Evolutionary conservation across 345 rosid genomes (phyloP).

Genomic region (Aquilaria malaccensis): DNA sequence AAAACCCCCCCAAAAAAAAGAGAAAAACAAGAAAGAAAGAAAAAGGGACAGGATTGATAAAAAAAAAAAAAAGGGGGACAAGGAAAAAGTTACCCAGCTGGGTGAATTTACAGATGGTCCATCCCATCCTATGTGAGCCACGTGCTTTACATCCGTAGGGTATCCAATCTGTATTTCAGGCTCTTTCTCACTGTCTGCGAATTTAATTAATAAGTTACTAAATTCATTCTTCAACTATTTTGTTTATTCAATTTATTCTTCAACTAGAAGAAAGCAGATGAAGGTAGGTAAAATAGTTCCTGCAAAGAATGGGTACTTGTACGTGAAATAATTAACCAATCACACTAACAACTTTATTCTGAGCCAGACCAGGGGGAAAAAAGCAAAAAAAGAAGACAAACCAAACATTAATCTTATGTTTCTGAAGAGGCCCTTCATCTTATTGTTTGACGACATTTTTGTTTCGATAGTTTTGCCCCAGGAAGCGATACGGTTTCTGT

Average conservation of each 20-base stretch:
- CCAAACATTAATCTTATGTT: slow-evolving; percentile 79
- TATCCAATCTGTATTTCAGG: slow-evolving; percentile 71
- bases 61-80: neutral
- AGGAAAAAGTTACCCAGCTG: slow-evolving; percentile 43
- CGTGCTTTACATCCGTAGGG: slow-evolving; percentile 94
- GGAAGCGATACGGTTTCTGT: too few relatives aligned
- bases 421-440: slow-evolving; percentile 74
- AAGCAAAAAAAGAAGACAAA: slow-evolving; percentile 8
- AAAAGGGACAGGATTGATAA: too few relatives aligned
- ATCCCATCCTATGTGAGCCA: slow-evolving; percentile 93
- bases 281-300: neutral
- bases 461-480: neutral
- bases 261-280: too few relatives aligned
- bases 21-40: too few relatives aligned
- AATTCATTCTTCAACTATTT: neutral
- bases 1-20: too few relatives aligned
- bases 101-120: slow-evolving; percentile 49
- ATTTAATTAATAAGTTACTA: neutral
- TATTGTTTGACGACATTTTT: slow-evolving; percentile 49
- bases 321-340: neutral
- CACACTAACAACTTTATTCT: neutral
- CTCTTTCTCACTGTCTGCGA: slow-evolving; percentile 68
- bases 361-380: neutral
- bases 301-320: neutral
- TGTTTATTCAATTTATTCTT: too few relatives aligned